These are phyloP conservation scores for Ambrosiella beaveri DNA, from an alignment of 2,329 filamentous ascomycete species.

Conservation along the genomic window DNA sequence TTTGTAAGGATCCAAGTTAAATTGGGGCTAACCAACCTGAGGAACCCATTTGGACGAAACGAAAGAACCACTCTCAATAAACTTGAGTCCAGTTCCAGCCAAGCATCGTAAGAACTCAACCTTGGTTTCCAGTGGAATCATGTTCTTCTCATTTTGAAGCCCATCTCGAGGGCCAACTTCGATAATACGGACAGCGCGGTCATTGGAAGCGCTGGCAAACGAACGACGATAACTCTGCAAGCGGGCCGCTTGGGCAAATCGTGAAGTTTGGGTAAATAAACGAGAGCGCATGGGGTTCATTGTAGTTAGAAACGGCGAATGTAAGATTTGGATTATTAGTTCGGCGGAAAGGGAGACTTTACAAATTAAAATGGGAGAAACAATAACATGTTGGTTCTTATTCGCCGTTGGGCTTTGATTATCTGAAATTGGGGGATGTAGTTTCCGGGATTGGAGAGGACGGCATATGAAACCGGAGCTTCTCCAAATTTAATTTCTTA, in stretches of 20 bases:
- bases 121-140: slow-evolving; percentile 55
- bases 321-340: not conserved
- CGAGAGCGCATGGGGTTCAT: not conserved
- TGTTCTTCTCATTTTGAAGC: slow-evolving; percentile 67
- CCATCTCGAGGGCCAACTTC: slow-evolving; percentile 77
- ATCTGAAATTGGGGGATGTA: not conserved
- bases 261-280: not conserved
- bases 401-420: not conserved
- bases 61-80: slow-evolving; percentile 69
- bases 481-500: slow-evolving; percentile 2
- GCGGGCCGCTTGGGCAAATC: not conserved
- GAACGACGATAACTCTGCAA: slow-evolving; percentile 4
- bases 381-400: not conserved
- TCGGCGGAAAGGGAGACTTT: not conserved
- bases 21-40: slow-evolving; percentile 36
- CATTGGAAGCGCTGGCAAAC: slow-evolving; percentile 13
- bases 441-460: not conserved
- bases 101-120: slow-evolving; percentile 57
- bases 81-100: slow-evolving; percentile 47
- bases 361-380: not conserved
- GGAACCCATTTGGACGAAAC: slow-evolving; percentile 75
- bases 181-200: slow-evolving; percentile 45
- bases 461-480: not conserved
- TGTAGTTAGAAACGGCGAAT: not conserved
- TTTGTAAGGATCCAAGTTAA: not conserved